Evolutionary conservation across 163 green algal species (phyloP).

Genomic region (Volvox carteri): DNA sequence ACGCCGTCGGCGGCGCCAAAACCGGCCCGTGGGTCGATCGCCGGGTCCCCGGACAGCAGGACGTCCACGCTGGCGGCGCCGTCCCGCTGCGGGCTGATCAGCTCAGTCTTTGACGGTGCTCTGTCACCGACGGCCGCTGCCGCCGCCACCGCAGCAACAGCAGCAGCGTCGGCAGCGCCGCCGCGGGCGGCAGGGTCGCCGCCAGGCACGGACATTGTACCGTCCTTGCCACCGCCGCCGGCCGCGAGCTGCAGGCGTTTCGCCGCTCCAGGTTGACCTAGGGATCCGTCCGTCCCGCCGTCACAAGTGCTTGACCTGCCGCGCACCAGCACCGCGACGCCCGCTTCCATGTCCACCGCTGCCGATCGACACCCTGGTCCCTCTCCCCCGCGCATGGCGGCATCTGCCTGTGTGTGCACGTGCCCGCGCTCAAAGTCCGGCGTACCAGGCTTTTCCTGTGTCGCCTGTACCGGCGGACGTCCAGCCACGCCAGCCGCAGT

Average conservation of each 20-base stretch:
- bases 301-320: background rate
- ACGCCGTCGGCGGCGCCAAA: background rate
- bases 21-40: background rate
- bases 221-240: no score
- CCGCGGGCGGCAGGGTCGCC: no score
- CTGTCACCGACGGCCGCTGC: background rate
- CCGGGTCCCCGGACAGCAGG: background rate
- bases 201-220: no score
- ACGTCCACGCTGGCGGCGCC: background rate
- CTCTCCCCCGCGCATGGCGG: no score
- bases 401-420: no score
- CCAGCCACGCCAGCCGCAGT: background rate
- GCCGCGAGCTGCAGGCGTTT: no score
- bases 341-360: background rate
- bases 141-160: background rate
- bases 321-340: background rate
- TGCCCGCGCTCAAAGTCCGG: no score
- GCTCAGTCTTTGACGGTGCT: background rate
- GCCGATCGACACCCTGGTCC: background rate
- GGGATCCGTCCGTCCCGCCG: background rate
- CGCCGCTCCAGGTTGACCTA: background rate
- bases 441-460: background rate
- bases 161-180: background rate
- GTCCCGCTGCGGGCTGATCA: background rate
- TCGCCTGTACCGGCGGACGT: background rate